Evolutionary conservation across 345 rosid genomes (phyloP).

Genomic region (Hirschfeldia incana): DNA sequence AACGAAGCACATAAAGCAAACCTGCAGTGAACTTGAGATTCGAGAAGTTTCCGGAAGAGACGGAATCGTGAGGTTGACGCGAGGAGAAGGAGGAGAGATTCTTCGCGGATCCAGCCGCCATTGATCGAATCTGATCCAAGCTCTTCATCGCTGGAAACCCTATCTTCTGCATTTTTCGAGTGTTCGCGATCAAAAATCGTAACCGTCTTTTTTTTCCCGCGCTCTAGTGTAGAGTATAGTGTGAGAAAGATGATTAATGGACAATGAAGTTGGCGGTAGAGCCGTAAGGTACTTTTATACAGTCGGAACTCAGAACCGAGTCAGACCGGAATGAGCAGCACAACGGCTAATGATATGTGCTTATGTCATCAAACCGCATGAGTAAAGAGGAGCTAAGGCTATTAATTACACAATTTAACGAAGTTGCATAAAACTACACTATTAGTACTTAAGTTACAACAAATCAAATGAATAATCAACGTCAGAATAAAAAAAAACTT

Average conservation of each 20-base stretch:
- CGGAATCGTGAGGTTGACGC: conserved; percentile 55
- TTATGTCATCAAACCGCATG: background rate
- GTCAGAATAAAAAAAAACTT: background rate
- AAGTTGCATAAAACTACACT: background rate
- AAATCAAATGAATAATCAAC: too few species aligned
- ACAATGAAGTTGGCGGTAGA: background rate
- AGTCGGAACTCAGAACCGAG: background rate
- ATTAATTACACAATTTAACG: background rate
- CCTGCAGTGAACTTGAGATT: conserved; percentile 91
- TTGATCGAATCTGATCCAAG: conserved; percentile 61
- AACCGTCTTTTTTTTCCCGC: background rate
- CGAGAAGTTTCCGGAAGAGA: conserved; percentile 64
- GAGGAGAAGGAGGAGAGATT: conserved; percentile 49
- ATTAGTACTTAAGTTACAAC: background rate
- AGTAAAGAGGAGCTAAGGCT: background rate
- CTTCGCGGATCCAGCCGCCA: conserved; percentile 55
- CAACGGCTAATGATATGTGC: background rate
- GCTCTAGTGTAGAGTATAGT: background rate
- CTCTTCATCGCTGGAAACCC: conserved; percentile 70
- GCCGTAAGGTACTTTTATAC: background rate
- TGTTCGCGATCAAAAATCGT: conserved; percentile 28
- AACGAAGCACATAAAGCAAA: conserved; percentile 19
- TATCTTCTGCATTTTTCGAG: conserved; percentile 64
- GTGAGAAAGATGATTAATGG: conserved; percentile 12
- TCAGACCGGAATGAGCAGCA: background rate